phyloP scores from a whole-genome alignment of 345 rosid genomes.

The Abelmoschus esculentus region DNA sequence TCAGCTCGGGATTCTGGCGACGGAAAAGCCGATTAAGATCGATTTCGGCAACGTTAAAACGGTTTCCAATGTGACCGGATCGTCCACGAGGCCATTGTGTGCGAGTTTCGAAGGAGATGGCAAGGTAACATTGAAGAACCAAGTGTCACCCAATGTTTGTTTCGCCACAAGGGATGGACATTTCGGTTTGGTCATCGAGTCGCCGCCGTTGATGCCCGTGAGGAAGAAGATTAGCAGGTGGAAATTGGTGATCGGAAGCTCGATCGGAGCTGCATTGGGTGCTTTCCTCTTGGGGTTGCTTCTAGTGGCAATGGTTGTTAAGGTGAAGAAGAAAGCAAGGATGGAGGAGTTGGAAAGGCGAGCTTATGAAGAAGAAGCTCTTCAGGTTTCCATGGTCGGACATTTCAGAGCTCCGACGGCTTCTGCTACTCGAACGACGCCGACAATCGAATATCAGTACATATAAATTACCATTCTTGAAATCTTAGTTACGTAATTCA shows the following conservation, averaged over 20 bases:
- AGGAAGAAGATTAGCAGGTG: conserved; percentile 51
- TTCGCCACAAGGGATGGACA: conserved; percentile 56
- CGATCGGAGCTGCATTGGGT: conserved; percentile 64
- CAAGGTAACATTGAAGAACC: conserved; percentile 40
- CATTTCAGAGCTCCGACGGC: conserved; percentile 74
- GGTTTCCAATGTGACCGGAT: conserved; percentile 21
- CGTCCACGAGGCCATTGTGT: conserved; percentile 38
- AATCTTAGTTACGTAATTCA: not conserved
- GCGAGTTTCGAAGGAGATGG: conserved; percentile 63
- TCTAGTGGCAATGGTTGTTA: conserved; percentile 52
- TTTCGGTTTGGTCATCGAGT: conserved; percentile 59
- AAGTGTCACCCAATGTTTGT: conserved; percentile 51
- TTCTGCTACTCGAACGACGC: conserved; percentile 55
- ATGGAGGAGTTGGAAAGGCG: conserved; percentile 81
- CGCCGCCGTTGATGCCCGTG: conserved; percentile 11
- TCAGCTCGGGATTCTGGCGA: conserved; percentile 46
- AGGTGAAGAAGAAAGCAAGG: conserved; percentile 68
- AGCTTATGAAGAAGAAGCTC: conserved; percentile 88
- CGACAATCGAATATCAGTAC: conserved; percentile 63
- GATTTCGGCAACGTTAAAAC: conserved; percentile 36
- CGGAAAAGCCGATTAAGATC: conserved; percentile 47
- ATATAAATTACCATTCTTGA: conserved; percentile 25
- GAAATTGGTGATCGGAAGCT: conserved; percentile 72
- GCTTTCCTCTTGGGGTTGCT: conserved; percentile 58
- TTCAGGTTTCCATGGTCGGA: conserved; percentile 88